A percentile compares a stretch with the other conserved stretches of the same genome.
Evolutionary conservation across 2,329 filamentous ascomycete species (phyloP).

Genomic region (Ciborinia camelliae): DNA sequence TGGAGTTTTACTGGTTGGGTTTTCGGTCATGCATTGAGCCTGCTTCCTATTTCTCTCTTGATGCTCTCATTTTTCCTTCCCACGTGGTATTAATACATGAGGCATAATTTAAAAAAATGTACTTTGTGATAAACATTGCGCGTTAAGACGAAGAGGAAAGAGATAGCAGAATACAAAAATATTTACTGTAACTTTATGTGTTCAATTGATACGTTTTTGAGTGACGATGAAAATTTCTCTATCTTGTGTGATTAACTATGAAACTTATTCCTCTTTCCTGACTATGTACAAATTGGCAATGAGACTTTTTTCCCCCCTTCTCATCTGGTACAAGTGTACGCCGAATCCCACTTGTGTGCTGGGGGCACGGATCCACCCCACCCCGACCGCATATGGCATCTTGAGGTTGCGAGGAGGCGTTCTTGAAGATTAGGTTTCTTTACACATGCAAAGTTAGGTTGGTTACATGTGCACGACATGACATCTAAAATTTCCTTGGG

Average conservation of each 20-base stretch:
- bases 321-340: slow-evolving; percentile 1
- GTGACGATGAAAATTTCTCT: neutral
- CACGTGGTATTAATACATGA: neutral
- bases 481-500: slow-evolving; percentile 5
- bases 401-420: slow-evolving; percentile 8
- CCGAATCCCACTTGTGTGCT: neutral
- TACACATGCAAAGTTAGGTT: neutral
- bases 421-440: slow-evolving; percentile 6
- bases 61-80: neutral
- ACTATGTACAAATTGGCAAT: neutral
- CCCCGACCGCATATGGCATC: neutral
- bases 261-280: neutral
- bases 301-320: neutral
- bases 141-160: slow-evolving; percentile 13
- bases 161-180: slow-evolving; percentile 17
- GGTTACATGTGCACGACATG: slow-evolving; percentile 9
- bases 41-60: slow-evolving; percentile 13
- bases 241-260: neutral
- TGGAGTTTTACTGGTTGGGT: slow-evolving; percentile 36
- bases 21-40: slow-evolving; percentile 22
- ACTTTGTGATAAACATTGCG: slow-evolving; percentile 16
- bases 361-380: neutral
- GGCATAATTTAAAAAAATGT: slow-evolving; percentile 14
- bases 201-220: slow-evolving; percentile 2
- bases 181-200: slow-evolving; percentile 9